Percentiles rank a stretch among this genome's conserved stretches.
Conservation (phyloP, 495 filamentous ascomycete genomes). For the Elasticomyces elasticus region DNA sequence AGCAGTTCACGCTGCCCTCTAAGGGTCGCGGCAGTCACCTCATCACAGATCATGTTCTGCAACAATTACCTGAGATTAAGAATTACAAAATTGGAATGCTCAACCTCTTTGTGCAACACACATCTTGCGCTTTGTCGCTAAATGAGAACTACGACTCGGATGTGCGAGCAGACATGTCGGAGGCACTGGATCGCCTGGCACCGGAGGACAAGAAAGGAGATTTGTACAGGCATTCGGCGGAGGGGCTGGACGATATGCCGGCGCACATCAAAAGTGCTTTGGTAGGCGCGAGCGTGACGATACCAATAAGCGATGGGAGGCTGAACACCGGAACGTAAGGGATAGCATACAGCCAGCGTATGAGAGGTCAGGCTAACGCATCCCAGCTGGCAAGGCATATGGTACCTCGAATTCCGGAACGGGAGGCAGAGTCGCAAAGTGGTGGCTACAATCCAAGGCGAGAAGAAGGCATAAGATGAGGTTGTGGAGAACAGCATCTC, state of each 20-base stretch:
- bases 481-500: background rate
- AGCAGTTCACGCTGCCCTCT: conserved; percentile 63
- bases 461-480: conserved; percentile 49
- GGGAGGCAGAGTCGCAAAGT: conserved; percentile 66
- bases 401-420: conserved; percentile 85
- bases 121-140: conserved; percentile 69
- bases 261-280: conserved; percentile 89
- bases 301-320: conserved; percentile 80
- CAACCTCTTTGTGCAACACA: conserved; percentile 86
- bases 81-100: conserved; percentile 77
- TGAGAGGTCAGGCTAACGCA: no score
- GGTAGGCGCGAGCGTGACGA: conserved; percentile 75
- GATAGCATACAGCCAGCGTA: no score
- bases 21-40: conserved; percentile 78
- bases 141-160: conserved; percentile 93
- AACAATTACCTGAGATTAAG: conserved; percentile 61
- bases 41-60: conserved; percentile 62
- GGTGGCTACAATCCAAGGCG: conserved; percentile 89
- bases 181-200: conserved; percentile 82
- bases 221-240: conserved; percentile 78
- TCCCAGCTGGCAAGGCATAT: conserved; percentile 90
- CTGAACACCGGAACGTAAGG: conserved; percentile 59
- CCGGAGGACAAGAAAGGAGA: conserved; percentile 59
- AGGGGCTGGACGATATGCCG: conserved; percentile 91
- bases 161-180: conserved; percentile 78